phyloP scores from a whole-genome alignment of 2,329 filamentous ascomycete genomes.

The Cercospora sp. region DNA sequence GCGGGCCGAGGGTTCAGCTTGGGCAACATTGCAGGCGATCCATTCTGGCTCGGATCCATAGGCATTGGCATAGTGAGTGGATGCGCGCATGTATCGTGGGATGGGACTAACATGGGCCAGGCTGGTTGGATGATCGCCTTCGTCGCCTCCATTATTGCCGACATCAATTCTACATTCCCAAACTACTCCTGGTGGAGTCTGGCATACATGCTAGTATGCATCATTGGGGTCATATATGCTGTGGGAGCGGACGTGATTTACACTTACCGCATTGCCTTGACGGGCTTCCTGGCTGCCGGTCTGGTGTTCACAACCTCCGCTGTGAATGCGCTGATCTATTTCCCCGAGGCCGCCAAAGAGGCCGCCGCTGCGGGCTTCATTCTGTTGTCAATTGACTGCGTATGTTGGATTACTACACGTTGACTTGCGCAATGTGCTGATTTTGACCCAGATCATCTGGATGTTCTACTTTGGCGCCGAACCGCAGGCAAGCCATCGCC shows the following conservation, averaged over 20 bases:
- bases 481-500: conserved; percentile 79
- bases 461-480: conserved; percentile 98
- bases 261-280: conserved; percentile 89
- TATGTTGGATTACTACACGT: conserved; percentile 52
- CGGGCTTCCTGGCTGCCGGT: conserved; percentile 80
- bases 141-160: conserved; percentile 76
- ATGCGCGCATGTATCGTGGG: conserved; percentile 1
- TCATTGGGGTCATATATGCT: conserved; percentile 76
- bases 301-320: conserved; percentile 83
- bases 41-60: conserved; percentile 90
- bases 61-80: conserved; percentile 82
- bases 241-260: conserved; percentile 81
- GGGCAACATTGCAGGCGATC: conserved; percentile 92
- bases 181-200: conserved; percentile 92
- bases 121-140: conserved; percentile 95
- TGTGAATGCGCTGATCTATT: conserved; percentile 84
- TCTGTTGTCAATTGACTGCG: conserved; percentile 85
- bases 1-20: conserved; percentile 63
- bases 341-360: conserved; percentile 66
- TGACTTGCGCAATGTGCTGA: background rate
- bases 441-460: conserved; percentile 75
- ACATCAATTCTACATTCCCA: conserved; percentile 63
- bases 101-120: conserved; percentile 50
- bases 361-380: conserved; percentile 92
- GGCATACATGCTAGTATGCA: conserved; percentile 81